A percentile compares a stretch with the other conserved stretches of the same genome.
Conservation (phyloP, 148 eudicot genomes). For the Gaultheria prostrata region DNA sequence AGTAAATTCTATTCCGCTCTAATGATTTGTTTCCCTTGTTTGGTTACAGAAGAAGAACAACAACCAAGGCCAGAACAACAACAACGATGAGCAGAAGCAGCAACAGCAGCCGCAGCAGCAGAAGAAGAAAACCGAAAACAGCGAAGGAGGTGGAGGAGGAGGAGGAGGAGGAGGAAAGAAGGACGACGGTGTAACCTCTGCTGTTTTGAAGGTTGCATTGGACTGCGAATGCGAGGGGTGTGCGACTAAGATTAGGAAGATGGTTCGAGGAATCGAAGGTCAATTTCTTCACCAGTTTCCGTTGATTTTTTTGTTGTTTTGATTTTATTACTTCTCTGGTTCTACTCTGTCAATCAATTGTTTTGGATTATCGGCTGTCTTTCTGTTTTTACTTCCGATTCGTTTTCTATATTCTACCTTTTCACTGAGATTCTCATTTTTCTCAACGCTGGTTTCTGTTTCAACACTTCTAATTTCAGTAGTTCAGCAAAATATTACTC, state of each 20-base stretch:
- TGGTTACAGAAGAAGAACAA: conserved; percentile 16
- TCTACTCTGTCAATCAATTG: not conserved
- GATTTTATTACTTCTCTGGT: not conserved
- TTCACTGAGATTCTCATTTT: not conserved
- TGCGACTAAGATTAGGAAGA: conserved; percentile 28
- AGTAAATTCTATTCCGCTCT: not conserved
- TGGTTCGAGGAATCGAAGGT: conserved; percentile 37
- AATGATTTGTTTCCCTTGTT: not conserved
- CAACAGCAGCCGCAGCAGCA: not conserved
- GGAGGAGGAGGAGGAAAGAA: conserved; percentile 25
- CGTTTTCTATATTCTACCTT: not conserved
- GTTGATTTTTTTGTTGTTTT: not conserved
- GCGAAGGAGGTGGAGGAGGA: conserved; percentile 12
- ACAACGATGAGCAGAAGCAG: not conserved
- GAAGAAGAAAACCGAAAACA: not conserved
- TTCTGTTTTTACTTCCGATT: not conserved
- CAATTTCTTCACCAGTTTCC: not conserved
- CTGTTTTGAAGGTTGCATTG: conserved; percentile 34
- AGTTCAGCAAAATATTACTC: not conserved
- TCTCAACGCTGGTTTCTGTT: not conserved
- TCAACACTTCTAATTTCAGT: not conserved
- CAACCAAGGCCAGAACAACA: conserved; percentile 9
- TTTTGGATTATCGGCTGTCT: not conserved
- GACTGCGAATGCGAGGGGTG: conserved; percentile 66
- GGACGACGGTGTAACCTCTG: not conserved